Evolutionary conservation across 2,329 filamentous ascomycete species (phyloP).

Genomic region (Paraconiothyrium brasiliense): DNA sequence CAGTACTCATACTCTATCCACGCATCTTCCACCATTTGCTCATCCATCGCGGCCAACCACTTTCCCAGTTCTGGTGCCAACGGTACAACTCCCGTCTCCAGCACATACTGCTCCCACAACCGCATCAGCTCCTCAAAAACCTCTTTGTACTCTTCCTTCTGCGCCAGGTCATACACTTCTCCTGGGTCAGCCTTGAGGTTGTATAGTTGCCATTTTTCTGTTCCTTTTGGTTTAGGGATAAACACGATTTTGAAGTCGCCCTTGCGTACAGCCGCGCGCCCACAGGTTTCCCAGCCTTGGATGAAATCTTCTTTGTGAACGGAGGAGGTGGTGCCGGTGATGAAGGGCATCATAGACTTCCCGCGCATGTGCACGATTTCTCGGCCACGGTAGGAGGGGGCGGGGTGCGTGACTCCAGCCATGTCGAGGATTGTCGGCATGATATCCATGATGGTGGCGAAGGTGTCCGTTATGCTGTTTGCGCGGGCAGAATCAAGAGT

Average conservation of each 20-base stretch:
- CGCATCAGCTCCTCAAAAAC: slow-evolving; percentile 59
- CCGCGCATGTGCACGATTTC: slow-evolving; percentile 63
- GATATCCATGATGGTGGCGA: slow-evolving; percentile 58
- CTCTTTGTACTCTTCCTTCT: slow-evolving; percentile 48
- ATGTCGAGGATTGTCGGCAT: slow-evolving; percentile 58
- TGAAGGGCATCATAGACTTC: slow-evolving; percentile 57
- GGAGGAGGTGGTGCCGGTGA: slow-evolving; percentile 38
- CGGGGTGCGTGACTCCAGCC: slow-evolving; percentile 62
- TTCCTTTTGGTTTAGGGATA: slow-evolving; percentile 65
- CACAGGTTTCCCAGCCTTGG: slow-evolving; percentile 66
- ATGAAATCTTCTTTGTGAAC: slow-evolving; percentile 64
- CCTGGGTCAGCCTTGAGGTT: slow-evolving; percentile 63
- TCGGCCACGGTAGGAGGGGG: slow-evolving; percentile 61
- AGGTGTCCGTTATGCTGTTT: slow-evolving; percentile 36
- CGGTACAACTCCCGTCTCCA: slow-evolving; percentile 69
- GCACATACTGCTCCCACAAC: slow-evolving; percentile 66
- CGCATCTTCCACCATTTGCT: slow-evolving; percentile 31
- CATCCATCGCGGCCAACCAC: slow-evolving; percentile 69
- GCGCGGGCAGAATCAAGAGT: slow-evolving; percentile 22
- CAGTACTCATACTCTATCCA: slow-evolving; percentile 21
- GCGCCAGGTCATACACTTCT: slow-evolving; percentile 58
- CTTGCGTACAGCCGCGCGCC: slow-evolving; percentile 63
- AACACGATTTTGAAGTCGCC: slow-evolving; percentile 68
- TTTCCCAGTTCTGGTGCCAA: slow-evolving; percentile 66
- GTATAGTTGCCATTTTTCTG: slow-evolving; percentile 67